These are phyloP conservation scores for Selaginella tamariscina DNA, from an alignment of 75 land plant species.

Conservation along the genomic window DNA sequence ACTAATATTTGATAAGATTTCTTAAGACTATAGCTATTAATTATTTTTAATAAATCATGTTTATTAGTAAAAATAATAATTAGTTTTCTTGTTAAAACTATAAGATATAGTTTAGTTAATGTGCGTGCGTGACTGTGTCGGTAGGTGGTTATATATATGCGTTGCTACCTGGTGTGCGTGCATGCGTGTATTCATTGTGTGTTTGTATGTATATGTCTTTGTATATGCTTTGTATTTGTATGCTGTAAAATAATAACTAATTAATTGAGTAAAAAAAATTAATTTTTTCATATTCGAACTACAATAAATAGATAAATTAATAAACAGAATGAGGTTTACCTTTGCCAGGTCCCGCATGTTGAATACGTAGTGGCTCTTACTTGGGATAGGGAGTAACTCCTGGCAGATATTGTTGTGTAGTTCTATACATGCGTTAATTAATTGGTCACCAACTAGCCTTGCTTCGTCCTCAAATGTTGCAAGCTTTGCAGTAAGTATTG, in stretches of 20 bases:
- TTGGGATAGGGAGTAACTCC: constrained; percentile 27
- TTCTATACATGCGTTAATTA: constrained; percentile 19
- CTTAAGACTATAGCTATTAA: neutral
- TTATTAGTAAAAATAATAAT: neutral
- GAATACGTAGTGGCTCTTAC: constrained; percentile 29
- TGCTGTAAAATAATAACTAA: too few relatives aligned
- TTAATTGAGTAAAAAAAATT: too few relatives aligned
- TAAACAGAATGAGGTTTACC: constrained; percentile 6
- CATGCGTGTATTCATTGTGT: too few relatives aligned
- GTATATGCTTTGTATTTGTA: too few relatives aligned
- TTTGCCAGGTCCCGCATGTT: constrained; percentile 32
- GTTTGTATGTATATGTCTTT: too few relatives aligned
- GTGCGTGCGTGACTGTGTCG: too few relatives aligned
- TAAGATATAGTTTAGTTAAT: neutral
- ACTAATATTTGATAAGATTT: neutral
- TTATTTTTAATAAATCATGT: neutral
- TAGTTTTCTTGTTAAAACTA: too few relatives aligned
- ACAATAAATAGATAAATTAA: too few relatives aligned
- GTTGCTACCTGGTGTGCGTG: too few relatives aligned
- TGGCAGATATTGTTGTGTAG: constrained; percentile 14
- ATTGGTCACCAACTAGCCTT: constrained; percentile 18
- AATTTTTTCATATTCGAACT: too few relatives aligned
- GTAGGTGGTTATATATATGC: too few relatives aligned
- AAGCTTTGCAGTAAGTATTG: constrained; percentile 26
- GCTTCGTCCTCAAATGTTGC: constrained; percentile 27